These are phyloP conservation scores for Colletotrichum endophyticum DNA, from an alignment of 2,329 filamentous ascomycete genomes.

Conservation along the genomic window DNA sequence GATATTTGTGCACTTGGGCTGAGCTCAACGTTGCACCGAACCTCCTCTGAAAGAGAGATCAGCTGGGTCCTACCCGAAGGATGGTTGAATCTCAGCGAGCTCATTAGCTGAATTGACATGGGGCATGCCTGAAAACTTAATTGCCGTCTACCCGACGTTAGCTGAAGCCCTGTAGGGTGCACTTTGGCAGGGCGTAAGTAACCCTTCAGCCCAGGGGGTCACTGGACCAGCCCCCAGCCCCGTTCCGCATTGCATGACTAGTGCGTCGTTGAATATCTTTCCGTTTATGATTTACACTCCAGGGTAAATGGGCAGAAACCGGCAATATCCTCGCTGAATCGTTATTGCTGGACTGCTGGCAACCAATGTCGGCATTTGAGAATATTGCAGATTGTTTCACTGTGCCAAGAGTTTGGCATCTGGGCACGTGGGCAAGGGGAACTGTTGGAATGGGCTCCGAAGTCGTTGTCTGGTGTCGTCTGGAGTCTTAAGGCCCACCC, in stretches of 20 bases:
- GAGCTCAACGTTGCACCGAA: not conserved
- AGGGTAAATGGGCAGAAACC: not conserved
- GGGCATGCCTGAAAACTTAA: not conserved
- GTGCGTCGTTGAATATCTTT: not conserved
- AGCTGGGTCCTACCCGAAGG: not conserved
- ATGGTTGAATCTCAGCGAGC: not conserved
- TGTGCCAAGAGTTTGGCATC: not conserved
- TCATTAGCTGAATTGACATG: not conserved
- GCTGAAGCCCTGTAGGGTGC: not conserved
- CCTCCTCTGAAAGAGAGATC: not conserved
- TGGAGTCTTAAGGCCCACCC: not conserved
- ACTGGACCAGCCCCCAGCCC: not conserved
- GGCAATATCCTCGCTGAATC: not conserved
- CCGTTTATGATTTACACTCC: not conserved
- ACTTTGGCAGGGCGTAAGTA: not conserved
- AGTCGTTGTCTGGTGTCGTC: not conserved
- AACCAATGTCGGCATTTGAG: not conserved
- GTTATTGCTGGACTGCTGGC: not conserved
- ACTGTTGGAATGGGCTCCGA: not conserved
- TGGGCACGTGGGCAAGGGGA: not conserved
- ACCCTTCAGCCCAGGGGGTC: not conserved
- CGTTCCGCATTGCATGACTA: not conserved
- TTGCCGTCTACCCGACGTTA: not conserved
- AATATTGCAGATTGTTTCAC: not conserved
- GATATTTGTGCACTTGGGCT: not conserved